A percentile compares a stretch with the other conserved stretches of the same genome.
These are phyloP conservation scores for Leishmania lainsoni DNA, from an alignment of 208 protist species.

Conservation along the genomic window DNA sequence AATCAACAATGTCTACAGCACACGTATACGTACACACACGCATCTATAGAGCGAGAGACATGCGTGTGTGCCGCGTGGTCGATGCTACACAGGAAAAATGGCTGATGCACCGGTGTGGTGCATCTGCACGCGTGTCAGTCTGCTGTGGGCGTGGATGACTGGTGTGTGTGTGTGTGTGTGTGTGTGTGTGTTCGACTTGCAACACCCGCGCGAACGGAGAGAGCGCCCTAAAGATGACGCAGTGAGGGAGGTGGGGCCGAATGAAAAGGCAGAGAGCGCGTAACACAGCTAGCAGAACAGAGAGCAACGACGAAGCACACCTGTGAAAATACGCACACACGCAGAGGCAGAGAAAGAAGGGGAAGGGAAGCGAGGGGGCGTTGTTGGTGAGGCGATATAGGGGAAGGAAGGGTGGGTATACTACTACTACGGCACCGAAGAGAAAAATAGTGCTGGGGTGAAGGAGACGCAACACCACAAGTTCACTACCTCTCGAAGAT, in stretches of 20 bases:
- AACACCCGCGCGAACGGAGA: not conserved
- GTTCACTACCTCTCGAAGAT: not conserved
- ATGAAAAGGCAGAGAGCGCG: too few relatives aligned
- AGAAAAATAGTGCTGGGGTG: too few relatives aligned
- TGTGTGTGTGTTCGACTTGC: not conserved
- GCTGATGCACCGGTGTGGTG: not conserved
- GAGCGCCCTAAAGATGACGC: not conserved
- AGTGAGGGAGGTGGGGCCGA: not conserved
- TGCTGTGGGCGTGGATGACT: not conserved
- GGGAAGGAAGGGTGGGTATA: too few relatives aligned
- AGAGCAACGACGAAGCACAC: too few relatives aligned
- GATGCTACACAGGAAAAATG: slow-evolving; percentile 1
- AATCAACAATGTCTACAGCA: not conserved
- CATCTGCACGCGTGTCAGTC: not conserved
- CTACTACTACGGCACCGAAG: too few relatives aligned
- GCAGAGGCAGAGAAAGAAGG: not conserved
- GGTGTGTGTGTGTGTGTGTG: not conserved
- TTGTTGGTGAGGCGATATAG: too few relatives aligned
- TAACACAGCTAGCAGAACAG: too few relatives aligned
- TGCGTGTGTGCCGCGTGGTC: not conserved
- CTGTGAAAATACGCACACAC: too few relatives aligned
- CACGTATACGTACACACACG: not conserved
- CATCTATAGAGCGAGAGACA: not conserved
- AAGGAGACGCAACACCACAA: not conserved
- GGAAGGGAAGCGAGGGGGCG: not conserved